Base-by-base conservation (phyloP, 441 rosid species). In the California macrophylla region DNA sequence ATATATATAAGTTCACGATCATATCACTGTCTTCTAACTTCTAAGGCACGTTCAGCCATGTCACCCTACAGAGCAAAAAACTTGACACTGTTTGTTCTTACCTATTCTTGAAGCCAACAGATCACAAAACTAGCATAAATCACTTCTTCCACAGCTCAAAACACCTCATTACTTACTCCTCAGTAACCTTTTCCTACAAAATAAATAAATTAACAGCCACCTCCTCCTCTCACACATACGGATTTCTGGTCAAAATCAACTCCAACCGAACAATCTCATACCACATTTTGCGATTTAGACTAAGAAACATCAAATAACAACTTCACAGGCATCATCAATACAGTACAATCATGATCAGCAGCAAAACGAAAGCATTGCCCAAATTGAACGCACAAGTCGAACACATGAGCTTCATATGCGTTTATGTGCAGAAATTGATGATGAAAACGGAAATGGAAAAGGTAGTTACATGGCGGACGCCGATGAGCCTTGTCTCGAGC, bases 401-500 rank as follows among this genome's bases (percentile, higher is more conserved):
- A 56, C 26, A 56, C 12, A 56, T 56, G 62, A 56, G 26, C 62
- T 56, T 12, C 13, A 10, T 38, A 21, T 21, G 60, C 18, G 60
- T 52, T 6, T 50, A 0, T 52, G 23, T 20, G 61, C 40, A 72
- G 40, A 16, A 45, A 71, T 61, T 63, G 77, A 72, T 40, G 32
- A 38, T 38, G 45, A 38, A 38, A 38, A 38, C 50, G 13, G 15
- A 40, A 10, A 40, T 40, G 50, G 50, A 21, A 13, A 18, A 16
- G 25, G 61, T 20, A 29, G 52, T 56, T 82, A 87, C 92, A 21
- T 26, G 82, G 58, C 83, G 82, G 72, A 62, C 26, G 71, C 71
- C 73, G 72, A 69, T 70, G 74, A 52, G 79, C 76, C 92, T 78
- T 76, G 72, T 58, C 18, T 82, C 83, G 70, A 92, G 79, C 75